phyloP scores from a whole-genome alignment of 306 rosid species.

The Inga laurina region DNA sequence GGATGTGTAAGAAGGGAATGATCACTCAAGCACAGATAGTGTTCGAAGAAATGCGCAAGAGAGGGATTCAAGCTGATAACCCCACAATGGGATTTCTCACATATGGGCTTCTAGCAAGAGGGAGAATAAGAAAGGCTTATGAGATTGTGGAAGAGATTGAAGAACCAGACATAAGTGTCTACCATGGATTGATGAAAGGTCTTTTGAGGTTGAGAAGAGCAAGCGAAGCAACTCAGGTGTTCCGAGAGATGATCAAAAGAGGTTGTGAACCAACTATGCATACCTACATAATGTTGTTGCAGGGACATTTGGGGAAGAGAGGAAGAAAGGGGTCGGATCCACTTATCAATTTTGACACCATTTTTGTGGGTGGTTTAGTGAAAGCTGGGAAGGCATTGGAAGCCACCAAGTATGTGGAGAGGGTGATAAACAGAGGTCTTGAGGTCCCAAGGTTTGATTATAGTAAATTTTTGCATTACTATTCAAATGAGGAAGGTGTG shows the following conservation, averaged over 20 bases:
- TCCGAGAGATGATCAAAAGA: constrained; percentile 70
- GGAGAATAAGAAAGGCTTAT: constrained; percentile 63
- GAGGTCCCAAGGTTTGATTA: constrained; percentile 92
- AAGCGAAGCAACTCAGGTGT: constrained; percentile 77
- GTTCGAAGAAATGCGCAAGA: constrained; percentile 73
- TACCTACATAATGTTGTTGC: constrained; percentile 80
- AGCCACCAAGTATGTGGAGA: constrained; percentile 84
- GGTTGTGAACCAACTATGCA: constrained; percentile 71
- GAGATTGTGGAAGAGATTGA: constrained; percentile 38
- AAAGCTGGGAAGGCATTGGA: constrained; percentile 54
- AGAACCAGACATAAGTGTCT: constrained; percentile 47
- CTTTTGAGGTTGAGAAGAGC: constrained; percentile 67
- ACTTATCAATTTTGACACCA: constrained; percentile 70
- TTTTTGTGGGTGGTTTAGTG: constrained; percentile 78
- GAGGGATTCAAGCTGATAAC: constrained; percentile 56
- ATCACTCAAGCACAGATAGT: constrained; percentile 42
- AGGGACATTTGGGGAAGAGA: constrained; percentile 70
- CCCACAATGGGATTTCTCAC: constrained; percentile 47
- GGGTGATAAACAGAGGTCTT: constrained; percentile 61
- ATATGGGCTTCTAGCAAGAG: constrained; percentile 63
- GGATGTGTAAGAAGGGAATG: constrained; percentile 75
- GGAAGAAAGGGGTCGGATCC: constrained; percentile 76
- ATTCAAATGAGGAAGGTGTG: constrained; percentile 81
- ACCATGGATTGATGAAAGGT: constrained; percentile 77
- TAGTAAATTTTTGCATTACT: constrained; percentile 70